phyloP scores from a whole-genome alignment of 2,329 filamentous ascomycete genomes.

The Calonectria hongkongensis region DNA sequence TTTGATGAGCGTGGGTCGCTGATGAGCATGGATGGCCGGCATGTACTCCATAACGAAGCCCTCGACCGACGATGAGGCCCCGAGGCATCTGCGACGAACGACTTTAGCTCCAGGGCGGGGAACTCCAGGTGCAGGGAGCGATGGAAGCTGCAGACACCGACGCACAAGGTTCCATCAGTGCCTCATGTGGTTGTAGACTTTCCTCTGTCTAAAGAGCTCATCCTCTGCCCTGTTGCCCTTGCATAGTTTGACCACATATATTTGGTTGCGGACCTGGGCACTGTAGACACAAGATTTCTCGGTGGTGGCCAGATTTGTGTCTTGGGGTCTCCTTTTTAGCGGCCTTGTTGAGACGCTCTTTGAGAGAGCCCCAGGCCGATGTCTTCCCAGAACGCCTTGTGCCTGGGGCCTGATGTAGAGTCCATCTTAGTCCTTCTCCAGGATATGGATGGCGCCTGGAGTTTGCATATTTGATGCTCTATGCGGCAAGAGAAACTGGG shows the following conservation, averaged over 20 bases:
- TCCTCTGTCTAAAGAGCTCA: constrained; percentile 28
- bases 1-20: constrained; percentile 23
- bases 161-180: constrained; percentile 2
- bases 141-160: neutral
- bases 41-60: constrained; percentile 39
- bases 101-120: constrained; percentile 26
- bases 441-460: neutral
- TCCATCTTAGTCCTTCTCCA: neutral
- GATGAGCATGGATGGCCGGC: constrained; percentile 10
- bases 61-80: neutral
- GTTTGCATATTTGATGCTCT: neutral
- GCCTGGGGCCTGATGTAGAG: neutral
- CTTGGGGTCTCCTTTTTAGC: neutral
- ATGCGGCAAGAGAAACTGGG: neutral
- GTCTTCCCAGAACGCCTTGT: neutral
- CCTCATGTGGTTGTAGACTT: constrained; percentile 1
- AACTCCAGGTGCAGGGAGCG: constrained; percentile 1
- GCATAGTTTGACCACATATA: constrained; percentile 33
- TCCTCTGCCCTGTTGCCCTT: neutral
- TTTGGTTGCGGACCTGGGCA: neutral
- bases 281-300: constrained; percentile 20
- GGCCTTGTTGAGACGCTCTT: neutral
- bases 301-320: neutral
- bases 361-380: neutral
- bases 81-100: neutral